These are phyloP conservation scores for Anisodus acutangulus DNA, from an alignment of 257 asterid species.

Conservation along the genomic window DNA sequence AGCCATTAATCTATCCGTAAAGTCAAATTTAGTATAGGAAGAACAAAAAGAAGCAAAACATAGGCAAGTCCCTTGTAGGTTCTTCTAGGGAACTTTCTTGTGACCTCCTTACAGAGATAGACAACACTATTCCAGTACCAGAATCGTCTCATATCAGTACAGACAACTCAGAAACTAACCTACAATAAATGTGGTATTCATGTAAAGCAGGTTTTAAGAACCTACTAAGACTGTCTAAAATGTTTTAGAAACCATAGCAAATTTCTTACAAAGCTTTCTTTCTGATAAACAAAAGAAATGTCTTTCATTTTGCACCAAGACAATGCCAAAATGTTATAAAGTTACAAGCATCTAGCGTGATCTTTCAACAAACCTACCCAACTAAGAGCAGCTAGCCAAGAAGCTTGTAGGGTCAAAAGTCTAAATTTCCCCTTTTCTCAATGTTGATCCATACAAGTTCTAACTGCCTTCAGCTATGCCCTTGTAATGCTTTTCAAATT, in stretches of 20 bases:
- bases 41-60: not conserved
- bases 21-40: not conserved
- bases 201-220: not conserved
- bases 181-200: not conserved
- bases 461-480: not conserved
- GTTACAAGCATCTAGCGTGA: not conserved
- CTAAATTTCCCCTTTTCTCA: conserved; percentile 5
- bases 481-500: conserved; percentile 21
- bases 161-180: not conserved
- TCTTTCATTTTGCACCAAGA: not conserved
- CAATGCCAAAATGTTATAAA: conserved; percentile 14
- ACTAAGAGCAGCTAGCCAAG: not conserved
- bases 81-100: not conserved
- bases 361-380: not conserved
- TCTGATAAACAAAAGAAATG: conserved; percentile 7
- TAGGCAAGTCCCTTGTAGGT: not conserved
- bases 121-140: conserved; percentile 17
- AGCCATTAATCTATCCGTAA: not conserved
- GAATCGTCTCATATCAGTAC: not conserved
- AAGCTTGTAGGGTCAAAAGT: not conserved
- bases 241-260: conserved; percentile 1
- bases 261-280: not conserved
- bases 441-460: conserved; percentile 21
- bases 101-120: not conserved
- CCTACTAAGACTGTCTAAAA: not conserved